Conservation (phyloP, 208 protist species). For the Lotmaria passim region DNA sequence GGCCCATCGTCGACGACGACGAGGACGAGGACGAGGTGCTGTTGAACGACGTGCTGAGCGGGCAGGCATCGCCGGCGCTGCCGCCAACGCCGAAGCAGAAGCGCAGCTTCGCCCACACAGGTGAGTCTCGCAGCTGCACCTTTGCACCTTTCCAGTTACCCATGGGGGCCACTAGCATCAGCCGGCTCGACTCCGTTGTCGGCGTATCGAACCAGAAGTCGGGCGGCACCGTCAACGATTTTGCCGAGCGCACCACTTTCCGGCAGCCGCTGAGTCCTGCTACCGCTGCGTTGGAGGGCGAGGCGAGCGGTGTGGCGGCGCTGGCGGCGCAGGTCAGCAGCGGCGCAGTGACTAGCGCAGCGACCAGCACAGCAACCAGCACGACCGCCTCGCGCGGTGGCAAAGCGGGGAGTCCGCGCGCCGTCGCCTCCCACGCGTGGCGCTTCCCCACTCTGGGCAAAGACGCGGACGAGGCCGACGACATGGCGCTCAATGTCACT, state of each 20-base stretch:
- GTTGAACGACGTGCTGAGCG: slow-evolving; percentile 21
- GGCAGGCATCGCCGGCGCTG: slow-evolving; percentile 6
- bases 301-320: not conserved
- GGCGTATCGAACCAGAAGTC: not conserved
- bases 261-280: slow-evolving; percentile 14
- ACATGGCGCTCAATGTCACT: not conserved
- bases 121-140: slow-evolving; percentile 17
- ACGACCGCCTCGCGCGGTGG: not conserved
- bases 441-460: slow-evolving; percentile 44
- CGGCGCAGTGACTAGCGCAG: not conserved
- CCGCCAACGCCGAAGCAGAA: slow-evolving; percentile 15
- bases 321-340: not conserved
- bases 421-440: slow-evolving; percentile 47
- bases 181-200: slow-evolving; percentile 16
- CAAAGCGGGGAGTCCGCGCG: not conserved
- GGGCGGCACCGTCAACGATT: not conserved
- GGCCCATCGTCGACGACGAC: slow-evolving; percentile 35
- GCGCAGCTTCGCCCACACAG: not conserved
- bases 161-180: slow-evolving; percentile 15
- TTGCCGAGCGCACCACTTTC: not conserved
- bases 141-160: slow-evolving; percentile 22
- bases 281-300: slow-evolving; percentile 8
- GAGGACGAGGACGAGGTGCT: slow-evolving; percentile 28
- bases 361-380: not conserved
- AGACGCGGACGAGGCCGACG: slow-evolving; percentile 2